A percentile compares a stretch with the other conserved stretches of the same genome.
phyloP scores from a whole-genome alignment of 2,329 filamentous ascomycete species.

The Nemania abortiva region DNA sequence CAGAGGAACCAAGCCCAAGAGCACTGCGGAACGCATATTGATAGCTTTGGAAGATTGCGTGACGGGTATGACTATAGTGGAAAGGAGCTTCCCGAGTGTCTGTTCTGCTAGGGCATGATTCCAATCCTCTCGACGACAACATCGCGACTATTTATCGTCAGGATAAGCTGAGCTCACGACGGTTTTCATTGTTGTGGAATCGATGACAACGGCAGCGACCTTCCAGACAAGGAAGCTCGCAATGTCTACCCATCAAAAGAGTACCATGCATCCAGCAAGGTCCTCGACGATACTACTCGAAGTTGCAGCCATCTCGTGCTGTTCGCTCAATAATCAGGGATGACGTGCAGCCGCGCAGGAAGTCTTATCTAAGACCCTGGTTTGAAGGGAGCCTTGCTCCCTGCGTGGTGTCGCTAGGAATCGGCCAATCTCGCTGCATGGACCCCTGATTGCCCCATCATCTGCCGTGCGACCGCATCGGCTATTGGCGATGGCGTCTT shows the following conservation, averaged over 20 bases:
- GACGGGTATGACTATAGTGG: slow-evolving; percentile 24
- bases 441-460: slow-evolving; percentile 30
- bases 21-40: slow-evolving; percentile 46
- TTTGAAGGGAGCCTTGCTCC: slow-evolving; percentile 39
- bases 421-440: slow-evolving; percentile 31
- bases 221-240: slow-evolving; percentile 37
- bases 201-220: slow-evolving; percentile 9
- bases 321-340: slow-evolving; percentile 23
- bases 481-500: slow-evolving; percentile 35
- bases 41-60: slow-evolving; percentile 14
- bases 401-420: slow-evolving; percentile 13
- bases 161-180: slow-evolving; percentile 33
- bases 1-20: slow-evolving; percentile 48
- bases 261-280: slow-evolving; percentile 27
- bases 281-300: slow-evolving; percentile 31
- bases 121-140: slow-evolving; percentile 32
- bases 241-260: slow-evolving; percentile 21
- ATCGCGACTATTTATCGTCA: slow-evolving; percentile 47
- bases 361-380: slow-evolving; percentile 43
- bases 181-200: not conserved
- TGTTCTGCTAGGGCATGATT: slow-evolving; percentile 31
- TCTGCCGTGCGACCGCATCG: slow-evolving; percentile 26
- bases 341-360: slow-evolving; percentile 37
- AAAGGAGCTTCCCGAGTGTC: slow-evolving; percentile 31
- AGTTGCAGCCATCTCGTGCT: slow-evolving; percentile 31